Conservation (phyloP, 306 rosid species). For the Ormosia emarginata region DNA sequence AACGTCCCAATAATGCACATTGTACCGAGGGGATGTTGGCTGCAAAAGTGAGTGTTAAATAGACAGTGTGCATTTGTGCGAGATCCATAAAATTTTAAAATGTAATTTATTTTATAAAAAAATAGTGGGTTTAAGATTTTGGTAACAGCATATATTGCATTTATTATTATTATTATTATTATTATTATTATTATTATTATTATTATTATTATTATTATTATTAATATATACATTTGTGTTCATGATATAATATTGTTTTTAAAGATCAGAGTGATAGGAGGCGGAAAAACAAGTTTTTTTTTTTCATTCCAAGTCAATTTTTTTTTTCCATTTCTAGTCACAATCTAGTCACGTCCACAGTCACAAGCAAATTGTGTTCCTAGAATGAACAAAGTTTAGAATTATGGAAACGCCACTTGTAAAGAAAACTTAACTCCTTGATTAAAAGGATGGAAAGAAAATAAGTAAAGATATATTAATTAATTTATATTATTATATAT, state of each 20-base stretch:
- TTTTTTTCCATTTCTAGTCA: not conserved
- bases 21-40: not conserved
- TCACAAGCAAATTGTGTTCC: no score
- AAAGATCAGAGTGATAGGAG: not conserved
- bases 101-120: not conserved
- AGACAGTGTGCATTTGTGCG: not conserved
- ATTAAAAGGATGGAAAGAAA: no score
- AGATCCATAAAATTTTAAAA: not conserved
- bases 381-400: no score
- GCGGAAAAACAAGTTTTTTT: not conserved
- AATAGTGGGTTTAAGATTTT: not conserved
- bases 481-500: no score
- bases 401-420: no score
- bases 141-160: not conserved
- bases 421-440: no score
- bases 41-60: not conserved
- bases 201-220: not conserved
- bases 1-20: constrained; percentile 8
- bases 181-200: not conserved
- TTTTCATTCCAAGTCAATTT: not conserved
- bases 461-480: no score
- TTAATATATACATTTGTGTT: no score
- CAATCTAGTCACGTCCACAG: no score
- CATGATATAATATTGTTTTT: not conserved
- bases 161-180: not conserved